Evolutionary conservation across 2,329 filamentous ascomycete genomes (phyloP).

Genomic region (Monosporascus sp.): DNA sequence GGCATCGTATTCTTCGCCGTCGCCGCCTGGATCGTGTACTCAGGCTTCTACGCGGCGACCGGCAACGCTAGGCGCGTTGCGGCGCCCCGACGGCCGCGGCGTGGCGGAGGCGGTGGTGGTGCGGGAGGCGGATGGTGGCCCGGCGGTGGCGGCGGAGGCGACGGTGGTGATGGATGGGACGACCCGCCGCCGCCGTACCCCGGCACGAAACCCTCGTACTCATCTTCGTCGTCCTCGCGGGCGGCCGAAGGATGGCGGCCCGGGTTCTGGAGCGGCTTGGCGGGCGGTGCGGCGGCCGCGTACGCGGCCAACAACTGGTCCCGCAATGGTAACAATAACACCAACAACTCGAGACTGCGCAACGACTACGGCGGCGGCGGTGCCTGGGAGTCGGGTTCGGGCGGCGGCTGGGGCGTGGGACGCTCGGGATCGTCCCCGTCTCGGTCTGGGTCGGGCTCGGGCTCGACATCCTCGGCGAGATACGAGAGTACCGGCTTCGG

Average conservation of each 20-base stretch:
- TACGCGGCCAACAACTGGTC: conserved; percentile 55
- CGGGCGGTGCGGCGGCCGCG: conserved; percentile 63
- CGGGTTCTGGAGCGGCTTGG: conserved; percentile 70
- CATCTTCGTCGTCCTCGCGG: conserved; percentile 18
- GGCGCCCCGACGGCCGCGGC: conserved; percentile 13
- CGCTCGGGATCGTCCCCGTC: conserved; percentile 25
- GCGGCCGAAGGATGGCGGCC: conserved; percentile 55
- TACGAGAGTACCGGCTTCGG: conserved; percentile 71
- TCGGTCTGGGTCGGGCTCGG: conserved; percentile 24
- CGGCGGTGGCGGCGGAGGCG: conserved; percentile 37
- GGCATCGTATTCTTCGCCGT: conserved; percentile 57
- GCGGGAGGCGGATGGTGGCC: conserved; percentile 36
- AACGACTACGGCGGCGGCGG: conserved; percentile 23
- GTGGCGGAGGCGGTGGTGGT: conserved; percentile 34
- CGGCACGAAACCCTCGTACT: conserved; percentile 33
- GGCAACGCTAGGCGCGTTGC: conserved; percentile 7
- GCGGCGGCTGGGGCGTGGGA: conserved; percentile 21
- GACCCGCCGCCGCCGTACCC: conserved; percentile 54
- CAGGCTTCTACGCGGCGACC: conserved; percentile 35
- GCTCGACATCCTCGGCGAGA: conserved; percentile 42
- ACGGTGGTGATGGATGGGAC: conserved; percentile 31
- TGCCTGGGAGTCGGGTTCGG: conserved; percentile 28
- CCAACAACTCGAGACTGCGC: conserved; percentile 20
- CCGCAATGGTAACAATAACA: conserved; percentile 28
- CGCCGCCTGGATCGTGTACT: conserved; percentile 57